A percentile compares a stretch with the other conserved stretches of the same genome.
phyloP scores from a whole-genome alignment of 1,284 basidiomycete species.

The Coniophora puteana region DNA sequence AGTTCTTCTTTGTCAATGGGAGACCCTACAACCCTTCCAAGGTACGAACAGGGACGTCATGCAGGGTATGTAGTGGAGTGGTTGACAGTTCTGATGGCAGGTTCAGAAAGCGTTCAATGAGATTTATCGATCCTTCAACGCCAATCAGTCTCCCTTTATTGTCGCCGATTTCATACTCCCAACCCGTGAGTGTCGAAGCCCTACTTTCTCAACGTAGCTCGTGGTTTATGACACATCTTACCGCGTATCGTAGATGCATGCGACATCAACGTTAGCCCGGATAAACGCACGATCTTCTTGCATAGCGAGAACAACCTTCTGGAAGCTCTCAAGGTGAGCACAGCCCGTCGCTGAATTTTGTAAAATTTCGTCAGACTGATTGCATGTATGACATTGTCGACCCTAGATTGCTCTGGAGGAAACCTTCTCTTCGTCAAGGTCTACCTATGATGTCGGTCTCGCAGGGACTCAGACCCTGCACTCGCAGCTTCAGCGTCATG shows the following conservation, averaged over 20 bases:
- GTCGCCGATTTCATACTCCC: slow-evolving; percentile 84
- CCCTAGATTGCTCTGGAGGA: slow-evolving; percentile 54
- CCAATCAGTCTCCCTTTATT: slow-evolving; percentile 78
- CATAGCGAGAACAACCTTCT: slow-evolving; percentile 87
- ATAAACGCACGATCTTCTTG: slow-evolving; percentile 93
- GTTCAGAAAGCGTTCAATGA: slow-evolving; percentile 88
- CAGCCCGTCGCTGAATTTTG: neutral
- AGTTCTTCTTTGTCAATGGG: slow-evolving; percentile 94
- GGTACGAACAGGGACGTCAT: slow-evolving; percentile 34
- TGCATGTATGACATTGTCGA: slow-evolving; percentile 5
- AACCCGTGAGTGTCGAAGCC: slow-evolving; percentile 56
- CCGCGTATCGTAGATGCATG: slow-evolving; percentile 73
- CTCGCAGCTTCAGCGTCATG: neutral
- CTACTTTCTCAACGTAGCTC: slow-evolving; percentile 9
- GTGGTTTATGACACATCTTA: slow-evolving; percentile 5
- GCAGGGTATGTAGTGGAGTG: neutral
- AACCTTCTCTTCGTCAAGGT: slow-evolving; percentile 63
- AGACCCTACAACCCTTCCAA: slow-evolving; percentile 82
- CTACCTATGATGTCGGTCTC: slow-evolving; percentile 58
- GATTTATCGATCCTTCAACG: slow-evolving; percentile 83
- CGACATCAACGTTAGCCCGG: slow-evolving; percentile 96
- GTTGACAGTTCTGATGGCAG: slow-evolving; percentile 31
- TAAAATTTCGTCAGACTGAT: neutral
- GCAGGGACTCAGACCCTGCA: slow-evolving; percentile 13
- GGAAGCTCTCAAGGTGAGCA: slow-evolving; percentile 68